Conservation (phyloP, 2,329 filamentous ascomycete genomes). For the Cryphonectria carpinicola region DNA sequence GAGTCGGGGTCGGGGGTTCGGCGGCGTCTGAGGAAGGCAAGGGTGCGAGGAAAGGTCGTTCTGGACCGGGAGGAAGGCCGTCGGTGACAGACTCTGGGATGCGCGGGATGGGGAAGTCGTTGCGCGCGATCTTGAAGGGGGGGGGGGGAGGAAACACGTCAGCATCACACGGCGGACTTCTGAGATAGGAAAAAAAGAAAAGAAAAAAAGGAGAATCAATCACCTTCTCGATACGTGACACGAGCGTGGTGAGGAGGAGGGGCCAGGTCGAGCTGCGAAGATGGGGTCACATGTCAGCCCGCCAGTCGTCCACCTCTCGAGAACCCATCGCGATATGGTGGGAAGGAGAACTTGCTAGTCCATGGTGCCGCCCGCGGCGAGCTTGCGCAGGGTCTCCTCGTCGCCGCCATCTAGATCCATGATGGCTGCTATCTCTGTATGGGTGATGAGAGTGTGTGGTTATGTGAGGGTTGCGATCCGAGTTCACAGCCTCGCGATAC, state of each 20-base stretch:
- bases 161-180: conserved; percentile 6
- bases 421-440: conserved; percentile 33
- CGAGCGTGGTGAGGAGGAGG: conserved; percentile 64
- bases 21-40: conserved; percentile 46
- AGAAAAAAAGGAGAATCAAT: background rate
- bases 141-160: background rate
- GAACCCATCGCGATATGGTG: background rate
- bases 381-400: conserved; percentile 51
- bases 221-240: conserved; percentile 70
- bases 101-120: conserved; percentile 75
- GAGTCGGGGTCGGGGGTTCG: conserved; percentile 48
- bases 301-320: background rate
- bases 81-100: conserved; percentile 49
- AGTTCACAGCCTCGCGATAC: background rate
- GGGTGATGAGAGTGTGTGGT: background rate
- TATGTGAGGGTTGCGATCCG: no score
- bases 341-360: conserved; percentile 53
- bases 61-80: conserved; percentile 44
- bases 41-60: conserved; percentile 49
- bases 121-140: conserved; percentile 66
- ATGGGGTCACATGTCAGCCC: conserved; percentile 37
- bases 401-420: conserved; percentile 64
- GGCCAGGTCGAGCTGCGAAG: conserved; percentile 69
- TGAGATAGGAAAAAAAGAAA: no score
- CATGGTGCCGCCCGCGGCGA: conserved; percentile 57